Conservation (phyloP, 139 green algal genomes). For the Coccomyxa sp. region DNA sequence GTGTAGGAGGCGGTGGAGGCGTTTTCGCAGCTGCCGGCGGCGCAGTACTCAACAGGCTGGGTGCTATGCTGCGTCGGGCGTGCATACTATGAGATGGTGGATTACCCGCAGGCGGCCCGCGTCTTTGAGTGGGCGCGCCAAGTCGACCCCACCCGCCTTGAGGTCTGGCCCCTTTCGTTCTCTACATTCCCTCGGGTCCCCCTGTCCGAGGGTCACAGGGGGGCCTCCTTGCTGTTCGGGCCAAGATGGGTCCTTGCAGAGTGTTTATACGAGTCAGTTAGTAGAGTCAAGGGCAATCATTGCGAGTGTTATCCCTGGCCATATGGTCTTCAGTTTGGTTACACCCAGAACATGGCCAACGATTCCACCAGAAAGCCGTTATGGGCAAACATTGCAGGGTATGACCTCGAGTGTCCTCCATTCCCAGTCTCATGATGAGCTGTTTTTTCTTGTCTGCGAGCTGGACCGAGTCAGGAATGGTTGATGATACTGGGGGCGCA, state of each 20-base stretch:
- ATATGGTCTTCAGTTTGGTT: too few relatives aligned
- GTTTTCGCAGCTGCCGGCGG: conserved; percentile 49
- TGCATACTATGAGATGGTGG: conserved; percentile 80
- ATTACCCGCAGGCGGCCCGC: conserved; percentile 70
- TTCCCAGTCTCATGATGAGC: neutral
- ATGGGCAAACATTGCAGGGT: too few relatives aligned
- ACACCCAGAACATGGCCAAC: too few relatives aligned
- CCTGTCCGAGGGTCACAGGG: too few relatives aligned
- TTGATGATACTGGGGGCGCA: too few relatives aligned
- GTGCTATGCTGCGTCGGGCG: conserved; percentile 73
- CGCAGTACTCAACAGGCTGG: conserved; percentile 75
- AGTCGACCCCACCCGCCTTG: conserved; percentile 55
- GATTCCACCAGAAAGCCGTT: too few relatives aligned
- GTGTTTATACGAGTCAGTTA: neutral
- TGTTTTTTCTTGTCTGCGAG: neutral
- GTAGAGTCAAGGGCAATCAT: neutral
- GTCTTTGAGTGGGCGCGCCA: conserved; percentile 58
- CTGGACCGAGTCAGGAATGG: neutral
- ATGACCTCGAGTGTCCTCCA: too few relatives aligned
- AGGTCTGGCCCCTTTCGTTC: conserved; percentile 25
- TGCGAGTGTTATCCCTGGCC: neutral
- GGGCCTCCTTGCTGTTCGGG: too few relatives aligned
- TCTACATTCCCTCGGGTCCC: neutral
- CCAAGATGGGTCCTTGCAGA: neutral
- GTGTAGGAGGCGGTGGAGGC: conserved; percentile 60